Evolutionary conservation across 306 rosid species (phyloP), one percentile per base, ranked within the genome.

Genomic region (Potentilla sterilis): DNA sequence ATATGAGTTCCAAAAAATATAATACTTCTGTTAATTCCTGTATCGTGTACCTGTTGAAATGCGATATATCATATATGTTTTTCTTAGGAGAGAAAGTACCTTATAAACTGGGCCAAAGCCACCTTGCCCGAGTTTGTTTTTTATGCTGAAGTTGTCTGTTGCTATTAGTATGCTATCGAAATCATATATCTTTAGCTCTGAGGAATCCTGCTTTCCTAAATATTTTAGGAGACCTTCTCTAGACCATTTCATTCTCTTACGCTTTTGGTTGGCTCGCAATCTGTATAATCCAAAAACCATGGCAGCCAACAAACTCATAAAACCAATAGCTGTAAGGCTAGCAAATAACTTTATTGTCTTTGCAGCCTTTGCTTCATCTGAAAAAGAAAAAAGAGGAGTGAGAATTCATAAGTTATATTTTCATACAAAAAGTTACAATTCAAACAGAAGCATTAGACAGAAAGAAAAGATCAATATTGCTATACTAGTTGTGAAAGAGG

Each of bases 31-130:
- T 19, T 28, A 28, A 54, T 9, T 9, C 34, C 35, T 19, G 5
- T n/a, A 8, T 57, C 63, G 2, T 57, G 35, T 10, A 9, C 6
- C 14, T 57, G 5, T 22, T n/a, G 63, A 82, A 28, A 38, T 28
- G 28, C 28, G 0, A 28, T 28, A 28, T 28, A 28, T 28, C 28
- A 28, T 28, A 28, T 1, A 28, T 28, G 28, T 28, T 28, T 28
- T 28, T 28, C 38, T 59, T 15, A 9, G 19, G 4, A n/a, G n/a
- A 54, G 61, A 73, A 59, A 13, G 13, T 28, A 59, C 66, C 66
- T 57, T 57, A 57, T 57, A 57, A 57, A 57, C 63, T 11, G 66
- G 66, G 24, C 66, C 66, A 76, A 82, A 80, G 21, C 84, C 84
- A 46, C 79, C 70, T 16, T 69, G 24, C 69, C 69, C 69, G 22